Evolutionary conservation across 176 grass and related monocot species (phyloP).

Genomic region (Metroxylon sagu): DNA sequence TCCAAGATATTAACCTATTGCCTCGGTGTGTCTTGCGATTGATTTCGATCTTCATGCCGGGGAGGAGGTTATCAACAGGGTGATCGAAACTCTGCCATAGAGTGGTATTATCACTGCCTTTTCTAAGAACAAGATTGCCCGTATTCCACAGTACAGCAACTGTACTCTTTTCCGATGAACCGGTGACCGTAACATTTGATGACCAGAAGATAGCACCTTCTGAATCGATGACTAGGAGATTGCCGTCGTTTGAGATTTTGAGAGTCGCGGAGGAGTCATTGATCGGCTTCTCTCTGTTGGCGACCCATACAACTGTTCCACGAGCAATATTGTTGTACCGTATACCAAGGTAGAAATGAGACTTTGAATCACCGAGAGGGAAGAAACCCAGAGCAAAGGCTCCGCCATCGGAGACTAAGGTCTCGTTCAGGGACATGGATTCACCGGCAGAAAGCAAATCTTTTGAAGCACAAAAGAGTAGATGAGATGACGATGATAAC

Average conservation of each 20-base stretch:
- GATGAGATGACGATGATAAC: not conserved
- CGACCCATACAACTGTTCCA: conserved; percentile 36
- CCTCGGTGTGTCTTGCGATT: not conserved
- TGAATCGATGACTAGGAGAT: conserved; percentile 25
- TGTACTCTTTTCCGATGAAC: not conserved
- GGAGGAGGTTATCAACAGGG: conserved; percentile 24
- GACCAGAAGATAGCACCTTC: conserved; percentile 13
- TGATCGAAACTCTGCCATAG: conserved; percentile 38
- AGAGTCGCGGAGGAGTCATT: not conserved
- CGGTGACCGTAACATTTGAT: not conserved
- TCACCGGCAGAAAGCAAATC: conserved; percentile 26
- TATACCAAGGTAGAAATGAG: conserved; percentile 19
- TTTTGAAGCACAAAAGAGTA: conserved; percentile 11
- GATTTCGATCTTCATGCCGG: conserved; percentile 28
- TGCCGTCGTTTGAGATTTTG: conserved; percentile 7
- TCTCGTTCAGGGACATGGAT: conserved; percentile 5
- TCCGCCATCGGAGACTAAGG: conserved; percentile 23
- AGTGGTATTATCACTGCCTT: not conserved
- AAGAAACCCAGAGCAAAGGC: conserved; percentile 44
- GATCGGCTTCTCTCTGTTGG: conserved; percentile 37
- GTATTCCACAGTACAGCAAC: conserved; percentile 5
- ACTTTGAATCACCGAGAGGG: conserved; percentile 14
- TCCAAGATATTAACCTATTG: not conserved
- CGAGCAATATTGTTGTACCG: conserved; percentile 31
- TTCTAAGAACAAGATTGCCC: conserved; percentile 21